Evolutionary conservation across 1,284 basidiomycete genomes (phyloP), one percentile per base, ranked within the genome.

Genomic region (Vanrija sp.): DNA sequence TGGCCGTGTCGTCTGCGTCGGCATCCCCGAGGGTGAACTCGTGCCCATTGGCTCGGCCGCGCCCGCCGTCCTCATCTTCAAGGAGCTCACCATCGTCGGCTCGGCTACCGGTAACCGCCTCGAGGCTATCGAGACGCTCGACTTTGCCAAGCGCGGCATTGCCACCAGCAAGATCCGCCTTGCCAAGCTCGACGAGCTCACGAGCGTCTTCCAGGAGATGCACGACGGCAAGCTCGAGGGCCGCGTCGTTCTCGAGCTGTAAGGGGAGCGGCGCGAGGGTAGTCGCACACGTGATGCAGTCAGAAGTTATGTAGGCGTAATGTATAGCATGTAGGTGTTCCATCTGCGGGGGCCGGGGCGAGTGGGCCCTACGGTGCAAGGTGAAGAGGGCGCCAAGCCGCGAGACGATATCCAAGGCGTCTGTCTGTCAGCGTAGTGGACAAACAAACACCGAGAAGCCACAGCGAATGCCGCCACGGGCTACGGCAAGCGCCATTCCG

Each of bases 1-100:
- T 40, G 84, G 87, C 21, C 65, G 81, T 1, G 78, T 90, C 52
- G 87, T 91, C 79, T 85, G 82, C 34, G 86, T 90, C 29, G 87
- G 88, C 42, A 74, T 90, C 2, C 88, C 87, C 5, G 83, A 74
- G 52, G 66, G 66, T 40, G 64, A 58, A 2, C 3, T 51, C 3
- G 42, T 34, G 14, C 56, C 56, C 7, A 54, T 58, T 19, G 52
- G 29, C 6, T 40, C 45, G 19, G 56, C 56, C 1, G 9, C 39
- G 1, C 52, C 56, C 4, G 45, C 48, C 25, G 19, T 42, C 28
- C 5, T 58, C 21, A 42, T 58, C 49, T 54, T 54, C 49, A 54
- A 58, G 56, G 52, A 51, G 40, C 56, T 58, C 29, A 43, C 16
- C 21, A 51, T 58, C 16, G 29, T 19, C 29, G 56, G 56, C 39